Base-by-base conservation (phyloP, 176 grass and related monocot genomes). In the Saccharum officinarum region DNA sequence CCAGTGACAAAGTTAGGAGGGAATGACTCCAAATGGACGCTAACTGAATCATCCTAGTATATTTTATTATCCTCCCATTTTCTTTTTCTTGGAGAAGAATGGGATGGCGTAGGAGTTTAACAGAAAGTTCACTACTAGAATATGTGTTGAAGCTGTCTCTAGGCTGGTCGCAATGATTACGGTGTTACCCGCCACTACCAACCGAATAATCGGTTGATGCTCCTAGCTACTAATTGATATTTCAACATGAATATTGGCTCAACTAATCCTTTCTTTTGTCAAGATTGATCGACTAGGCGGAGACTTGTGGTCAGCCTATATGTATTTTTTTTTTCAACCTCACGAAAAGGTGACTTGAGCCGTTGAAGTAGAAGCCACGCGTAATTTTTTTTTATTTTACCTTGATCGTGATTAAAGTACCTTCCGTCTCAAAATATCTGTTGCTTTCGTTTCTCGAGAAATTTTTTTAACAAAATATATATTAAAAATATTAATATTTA, bases 111-210 rank as follows among this genome's bases (percentile, higher is more conserved):
- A 54, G 50, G 50, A 54, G 6, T 17, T 54, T 18, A 20, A 54
- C 50, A 54, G 50, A 54, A 54, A 54, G 50, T 6, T 17, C 15
- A 8, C 54, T n/a, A 59, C 45, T 41, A 83, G 66, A 28, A 28
- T 28, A 64, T 13, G 1, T 64, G 46, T 46, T 67, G 4, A 31
- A 38, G 80, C 80, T 86, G 84, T 86, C 17, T 74, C 88, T 87
- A 86, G 88, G 84, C 88, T 90, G 88, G 67, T 79, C 1, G 67
- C 80, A 86, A 90, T 86, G 84, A 87, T 90, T 62, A 15, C 11
- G 59, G 54, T 60, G 38, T 46, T 61, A 81, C 31, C 71, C 42
- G 80, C 31, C 28, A 86, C 77, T 44, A 69, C 36, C 75, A 36
- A 60, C 62, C 77, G 30, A 81, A 89, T 85, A 23, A 89, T 81